Conservation (phyloP, 1,284 basidiomycete species). For the Tilletia caries region DNA sequence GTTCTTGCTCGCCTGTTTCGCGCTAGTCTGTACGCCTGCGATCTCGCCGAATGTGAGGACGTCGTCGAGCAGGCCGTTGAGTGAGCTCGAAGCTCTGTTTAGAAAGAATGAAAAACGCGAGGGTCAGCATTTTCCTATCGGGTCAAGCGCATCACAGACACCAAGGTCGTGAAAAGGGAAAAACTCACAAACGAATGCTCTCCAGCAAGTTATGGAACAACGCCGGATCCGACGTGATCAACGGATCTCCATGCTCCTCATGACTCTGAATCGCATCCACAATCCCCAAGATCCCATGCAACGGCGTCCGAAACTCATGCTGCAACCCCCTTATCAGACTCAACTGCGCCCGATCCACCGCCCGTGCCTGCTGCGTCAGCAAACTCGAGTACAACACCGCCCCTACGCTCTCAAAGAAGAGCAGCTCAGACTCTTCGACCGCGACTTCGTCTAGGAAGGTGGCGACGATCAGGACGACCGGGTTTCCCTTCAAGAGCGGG, state of each 20-base stretch:
- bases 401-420: constrained; percentile 27
- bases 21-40: constrained; percentile 20
- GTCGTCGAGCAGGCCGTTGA: constrained; percentile 40
- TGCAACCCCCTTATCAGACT: constrained; percentile 36
- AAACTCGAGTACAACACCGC: constrained; percentile 25
- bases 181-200: background rate
- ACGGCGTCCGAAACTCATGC: constrained; percentile 41
- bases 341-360: constrained; percentile 35
- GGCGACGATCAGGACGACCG: constrained; percentile 31
- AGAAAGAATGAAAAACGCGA: too few species aligned
- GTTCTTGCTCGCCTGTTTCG: background rate
- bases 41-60: constrained; percentile 40
- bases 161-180: too few species aligned
- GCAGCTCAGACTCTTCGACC: constrained; percentile 30
- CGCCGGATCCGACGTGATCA: background rate
- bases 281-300: constrained; percentile 41
- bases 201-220: background rate
- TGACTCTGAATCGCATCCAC: constrained; percentile 35
- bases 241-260: constrained; percentile 19
- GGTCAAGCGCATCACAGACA: too few species aligned
- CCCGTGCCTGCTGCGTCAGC: constrained; percentile 31
- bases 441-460: constrained; percentile 22
- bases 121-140: too few species aligned
- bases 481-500: constrained; percentile 25
- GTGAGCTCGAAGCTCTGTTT: constrained; percentile 30